Base-by-base conservation (phyloP, 495 filamentous ascomycete genomes). In the Jackrogersella minutella region DNA sequence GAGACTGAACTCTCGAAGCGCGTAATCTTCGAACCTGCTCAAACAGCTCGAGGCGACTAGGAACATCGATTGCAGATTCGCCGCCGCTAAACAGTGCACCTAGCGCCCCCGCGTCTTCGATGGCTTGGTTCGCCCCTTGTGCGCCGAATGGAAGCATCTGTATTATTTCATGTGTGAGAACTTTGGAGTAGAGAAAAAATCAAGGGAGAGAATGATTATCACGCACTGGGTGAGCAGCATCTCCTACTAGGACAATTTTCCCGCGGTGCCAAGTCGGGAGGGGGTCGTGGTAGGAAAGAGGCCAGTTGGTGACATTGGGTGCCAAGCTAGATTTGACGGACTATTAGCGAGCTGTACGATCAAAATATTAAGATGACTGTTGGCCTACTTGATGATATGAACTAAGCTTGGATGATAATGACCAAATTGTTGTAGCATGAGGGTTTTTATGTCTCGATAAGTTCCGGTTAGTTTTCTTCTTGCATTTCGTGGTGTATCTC, bases 141-240 rank as follows among this genome's bases (percentile, higher is more conserved):
- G 34, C 62, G 0, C 62, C 62, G 16, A 64, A 64, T 4, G 62
- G 62, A 19, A 64, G 62, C 62, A 64, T 64, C 62, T 64, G 19
- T n/a, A 26, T 19, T 5, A 37, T 58, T 9, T 37, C 43, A 1
- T 6, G 24, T 10, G 47, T 53, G 30, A 62, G 46, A 33, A 10
- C 26, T 3, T 10, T 24, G 26, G 13, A 31, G 14, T 40, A 40
- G 3, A 19, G 28, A 24, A 8, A 9, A 24, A 13, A 46, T n/a
- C 2, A n/a, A 28, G 34, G 3, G 24, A 33, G 14, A 43, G 2
- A 3, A 7, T 14, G 36, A 22, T 14, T 26, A 6, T 37, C 3
- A 14, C 62, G 4, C 24, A 64, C 62, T 4, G 80, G 74, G 71
- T 82, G 81, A 17, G 77, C 80, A 11, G 81, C 80, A 51, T 83